Base-by-base conservation (phyloP, 2,329 filamentous ascomycete species). In the Zymoseptoria passerinii region DNA sequence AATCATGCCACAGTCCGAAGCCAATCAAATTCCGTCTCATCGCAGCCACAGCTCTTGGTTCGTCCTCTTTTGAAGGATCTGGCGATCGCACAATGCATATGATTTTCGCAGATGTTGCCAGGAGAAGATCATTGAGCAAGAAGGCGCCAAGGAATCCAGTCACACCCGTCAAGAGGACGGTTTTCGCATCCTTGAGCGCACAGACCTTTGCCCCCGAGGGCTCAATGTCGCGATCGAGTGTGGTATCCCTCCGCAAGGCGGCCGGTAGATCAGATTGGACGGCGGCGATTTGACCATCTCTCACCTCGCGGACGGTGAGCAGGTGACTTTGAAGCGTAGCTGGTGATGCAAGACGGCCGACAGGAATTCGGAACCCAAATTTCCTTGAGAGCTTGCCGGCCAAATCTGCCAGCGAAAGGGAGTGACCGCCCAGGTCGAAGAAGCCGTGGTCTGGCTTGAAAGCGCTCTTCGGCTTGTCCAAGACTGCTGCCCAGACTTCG, bases 351-450 rank as follows among this genome's bases (percentile, higher is more conserved):
- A 92, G 81, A 50, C 85, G 84, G 54, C 81, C 82, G 18, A 92
- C 79, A 2, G 88, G 85, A 1, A 92, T 82, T 0, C 85, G 81
- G 70, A 92, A 88, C 4, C 87, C 88, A 66, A 90, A 90, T 0
- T 80, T 81, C 59, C 83, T 83, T 0, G 86, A 84, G 13, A 92
- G 71, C 35, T 84, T 83, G 27, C 84, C 84, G n/a, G 88, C 84
- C 27, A 92, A 79, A 60, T 90, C 86, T 0, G 89, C 89, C n/a
- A 92, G 81, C 1, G 84, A 84, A 55, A 92, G 75, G 0, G 88
- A 91, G 72, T 92, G 89, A 0, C 89, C 89, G 40, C 89, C 89
- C 1, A 92, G 76, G 60, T 92, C 89, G 69, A 92, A 92, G 73
- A 92, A 92, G 70, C 85, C 87, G 70, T 90, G 85, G 61, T 89